phyloP scores from a whole-genome alignment of 2,329 filamentous ascomycete species.

The Fusarium neocosmosporiellum region DNA sequence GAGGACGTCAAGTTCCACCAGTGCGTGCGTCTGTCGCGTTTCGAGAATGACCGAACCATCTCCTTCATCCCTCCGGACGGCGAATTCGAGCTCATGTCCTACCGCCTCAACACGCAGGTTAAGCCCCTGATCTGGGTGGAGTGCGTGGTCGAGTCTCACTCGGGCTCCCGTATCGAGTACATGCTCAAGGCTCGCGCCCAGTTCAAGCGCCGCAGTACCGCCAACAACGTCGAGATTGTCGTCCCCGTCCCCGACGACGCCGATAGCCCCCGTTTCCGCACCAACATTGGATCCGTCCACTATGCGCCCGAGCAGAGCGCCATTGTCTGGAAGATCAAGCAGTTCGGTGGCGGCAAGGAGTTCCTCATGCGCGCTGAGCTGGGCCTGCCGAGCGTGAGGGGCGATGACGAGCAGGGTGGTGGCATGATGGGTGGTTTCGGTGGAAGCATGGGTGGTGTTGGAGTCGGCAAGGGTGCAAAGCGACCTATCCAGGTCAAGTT shows the following conservation, averaged over 20 bases:
- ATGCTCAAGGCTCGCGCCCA: constrained; percentile 99
- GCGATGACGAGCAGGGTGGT: constrained; percentile 93
- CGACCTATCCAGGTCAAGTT: constrained; percentile 99
- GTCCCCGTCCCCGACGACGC: constrained; percentile 98
- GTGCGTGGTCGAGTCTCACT: constrained; percentile 96
- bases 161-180: constrained; percentile 95
- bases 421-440: constrained; percentile 98
- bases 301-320: constrained; percentile 97
- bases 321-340: constrained; percentile 99
- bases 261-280: constrained; percentile 94
- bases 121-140: constrained; percentile 99
- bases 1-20: constrained; percentile 99
- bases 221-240: constrained; percentile 98
- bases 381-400: constrained; percentile 91
- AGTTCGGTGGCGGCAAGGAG: constrained; percentile 98
- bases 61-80: constrained; percentile 98
- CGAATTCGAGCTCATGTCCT: constrained; percentile 99
- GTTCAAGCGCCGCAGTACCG: constrained; percentile 97
- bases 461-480: constrained; percentile 86
- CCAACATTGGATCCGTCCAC: constrained; percentile 96
- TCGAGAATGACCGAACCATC: constrained; percentile 98
- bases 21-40: constrained; percentile 92
- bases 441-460: constrained; percentile 93
- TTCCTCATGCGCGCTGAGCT: constrained; percentile 98
- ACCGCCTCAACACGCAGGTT: constrained; percentile 97